Evolutionary conservation across 2,329 filamentous ascomycete species (phyloP).

Genomic region (Fusarium sp.): DNA sequence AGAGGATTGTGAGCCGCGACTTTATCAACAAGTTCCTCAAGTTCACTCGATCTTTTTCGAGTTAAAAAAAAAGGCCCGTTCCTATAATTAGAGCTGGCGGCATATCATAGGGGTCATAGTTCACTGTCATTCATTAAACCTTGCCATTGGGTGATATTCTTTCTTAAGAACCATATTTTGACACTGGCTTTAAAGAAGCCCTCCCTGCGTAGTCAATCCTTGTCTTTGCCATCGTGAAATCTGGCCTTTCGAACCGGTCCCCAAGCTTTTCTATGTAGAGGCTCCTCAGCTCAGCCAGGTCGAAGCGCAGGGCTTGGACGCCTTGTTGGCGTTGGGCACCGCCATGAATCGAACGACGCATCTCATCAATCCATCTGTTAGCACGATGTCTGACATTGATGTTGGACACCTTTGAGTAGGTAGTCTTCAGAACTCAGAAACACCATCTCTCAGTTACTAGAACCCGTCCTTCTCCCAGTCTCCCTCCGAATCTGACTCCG

Average conservation of each 20-base stretch:
- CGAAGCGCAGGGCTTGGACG: not conserved
- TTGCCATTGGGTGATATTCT: too few relatives aligned
- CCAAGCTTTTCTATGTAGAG: too few relatives aligned
- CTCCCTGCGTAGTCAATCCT: too few relatives aligned
- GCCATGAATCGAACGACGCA: not conserved
- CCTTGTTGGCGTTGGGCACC: not conserved
- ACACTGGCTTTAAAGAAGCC: too few relatives aligned
- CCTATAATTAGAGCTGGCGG: not conserved
- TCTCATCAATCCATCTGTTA: not conserved
- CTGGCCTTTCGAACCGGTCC: too few relatives aligned
- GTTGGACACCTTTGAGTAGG: not conserved
- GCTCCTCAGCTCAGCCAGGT: not conserved
- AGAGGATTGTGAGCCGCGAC: not conserved
- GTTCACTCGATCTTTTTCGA: not conserved
- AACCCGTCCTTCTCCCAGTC: not conserved
- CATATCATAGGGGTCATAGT: not conserved
- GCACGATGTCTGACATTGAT: not conserved
- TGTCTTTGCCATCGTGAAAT: too few relatives aligned
- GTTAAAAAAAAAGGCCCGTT: not conserved
- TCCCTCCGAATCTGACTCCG: not conserved
- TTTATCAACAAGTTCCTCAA: not conserved
- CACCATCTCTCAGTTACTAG: not conserved
- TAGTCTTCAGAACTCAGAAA: not conserved
- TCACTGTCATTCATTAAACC: too few relatives aligned
- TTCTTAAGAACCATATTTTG: too few relatives aligned